Base-by-base conservation (phyloP, 1,284 basidiomycete species). In the Cutaneotrichosporon spelunceum region DNA sequence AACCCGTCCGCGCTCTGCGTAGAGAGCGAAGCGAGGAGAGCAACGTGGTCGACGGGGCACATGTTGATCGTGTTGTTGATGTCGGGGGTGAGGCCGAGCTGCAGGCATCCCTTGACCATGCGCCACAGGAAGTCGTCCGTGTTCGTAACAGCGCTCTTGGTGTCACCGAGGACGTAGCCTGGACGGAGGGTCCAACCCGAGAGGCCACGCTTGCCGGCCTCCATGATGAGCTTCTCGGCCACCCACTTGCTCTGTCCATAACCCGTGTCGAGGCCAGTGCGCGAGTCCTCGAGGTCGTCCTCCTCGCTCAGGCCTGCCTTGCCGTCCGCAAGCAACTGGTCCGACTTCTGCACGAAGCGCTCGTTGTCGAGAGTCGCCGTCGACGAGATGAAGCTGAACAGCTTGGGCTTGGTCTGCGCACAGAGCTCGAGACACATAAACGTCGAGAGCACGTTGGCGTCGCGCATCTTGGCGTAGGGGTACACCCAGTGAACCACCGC, bases 221-320 rank as follows among this genome's bases (percentile, higher is more conserved):
- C 92, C 75, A 94, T 89, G 47, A 98, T 81, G 14, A 99, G 80
- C 77, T 93, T 94, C 79, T 99, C 96, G 0, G 93, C 90, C 0
- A 99, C 96, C 95, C 95, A 99, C 81, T 99, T 99, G 59, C 87
- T 89, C 81, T 99, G 95, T 5, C 95, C 93, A 78, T 99, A 99
- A 0, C 96, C 96, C 0, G 90, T 91, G 75, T 89, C 90, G 59
- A 99, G 83, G 1, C 86, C 83, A 0, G 75, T 80, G 61, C 86
- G 83, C 1, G 93, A 91, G 24, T 90, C 93, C 70, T 95, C 91
- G n/a, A 99, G 85, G 70, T 94, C 86, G 72, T 99, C 96, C 42
- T 80, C 83, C 77, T 99, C 96, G 0, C 89, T 87, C 33, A 99
- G 83, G 62, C 94, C 96, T 9, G 82, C 79, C 7, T 81, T 77